Conservation (phyloP, 2,329 filamentous ascomycete species). For the Paraphoma sp. region DNA sequence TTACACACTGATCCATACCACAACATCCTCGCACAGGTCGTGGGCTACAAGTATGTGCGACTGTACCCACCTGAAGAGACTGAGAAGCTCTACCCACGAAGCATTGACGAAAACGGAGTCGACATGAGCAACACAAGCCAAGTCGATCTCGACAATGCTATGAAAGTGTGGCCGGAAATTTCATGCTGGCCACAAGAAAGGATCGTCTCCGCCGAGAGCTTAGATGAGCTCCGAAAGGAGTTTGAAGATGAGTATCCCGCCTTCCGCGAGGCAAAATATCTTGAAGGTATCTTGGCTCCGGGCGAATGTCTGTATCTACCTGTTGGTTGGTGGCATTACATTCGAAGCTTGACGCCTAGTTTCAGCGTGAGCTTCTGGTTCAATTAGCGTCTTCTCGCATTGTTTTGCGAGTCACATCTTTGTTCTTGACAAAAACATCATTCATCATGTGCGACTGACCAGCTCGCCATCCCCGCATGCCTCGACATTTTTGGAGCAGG, state of each 20-base stretch:
- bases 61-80: slow-evolving; percentile 76
- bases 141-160: slow-evolving; percentile 76
- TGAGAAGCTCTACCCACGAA: slow-evolving; percentile 65
- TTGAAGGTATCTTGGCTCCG: slow-evolving; percentile 79
- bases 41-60: slow-evolving; percentile 90
- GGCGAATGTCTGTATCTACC: slow-evolving; percentile 91
- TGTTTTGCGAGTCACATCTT: too few species aligned
- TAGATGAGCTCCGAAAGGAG: slow-evolving; percentile 44
- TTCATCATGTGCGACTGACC: too few species aligned
- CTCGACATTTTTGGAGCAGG: too few species aligned
- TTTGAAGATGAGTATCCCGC: slow-evolving; percentile 53
- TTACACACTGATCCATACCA: slow-evolving; percentile 94
- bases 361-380: slow-evolving; percentile 98
- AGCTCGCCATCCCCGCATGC: too few species aligned
- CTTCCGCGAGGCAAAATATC: slow-evolving; percentile 68
- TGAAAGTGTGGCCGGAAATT: slow-evolving; percentile 51
- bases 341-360: slow-evolving; percentile 81
- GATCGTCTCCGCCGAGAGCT: background rate
- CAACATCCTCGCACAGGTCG: slow-evolving; percentile 88
- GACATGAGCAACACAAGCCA: slow-evolving; percentile 92
- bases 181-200: slow-evolving; percentile 21
- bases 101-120: slow-evolving; percentile 69
- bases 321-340: slow-evolving; percentile 98
- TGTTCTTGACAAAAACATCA: too few species aligned
- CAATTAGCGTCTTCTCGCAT: slow-evolving; percentile 17